A percentile compares a stretch with the other conserved stretches of the same genome.
phyloP scores from a whole-genome alignment of 768 basidiomycete genomes.

The Trametes cinnabarina region DNA sequence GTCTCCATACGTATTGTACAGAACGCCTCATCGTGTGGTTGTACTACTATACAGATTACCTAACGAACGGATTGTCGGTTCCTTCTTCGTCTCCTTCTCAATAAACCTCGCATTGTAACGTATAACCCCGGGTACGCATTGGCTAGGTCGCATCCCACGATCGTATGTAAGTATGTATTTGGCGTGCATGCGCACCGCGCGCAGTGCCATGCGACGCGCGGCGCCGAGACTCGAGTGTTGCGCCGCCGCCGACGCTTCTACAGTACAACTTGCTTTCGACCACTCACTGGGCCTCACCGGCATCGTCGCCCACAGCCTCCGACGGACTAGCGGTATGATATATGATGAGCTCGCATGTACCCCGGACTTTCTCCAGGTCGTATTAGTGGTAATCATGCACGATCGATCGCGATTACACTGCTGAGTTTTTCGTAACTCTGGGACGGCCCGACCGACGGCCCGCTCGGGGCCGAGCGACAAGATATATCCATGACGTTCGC shows the following conservation, averaged over 20 bases:
- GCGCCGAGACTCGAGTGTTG: neutral
- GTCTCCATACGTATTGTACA: slow-evolving; percentile 10
- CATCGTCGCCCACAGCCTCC: too few species aligned
- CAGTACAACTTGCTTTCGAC: neutral
- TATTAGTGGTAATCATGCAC: neutral
- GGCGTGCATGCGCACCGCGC: neutral
- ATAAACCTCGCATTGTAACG: too few species aligned
- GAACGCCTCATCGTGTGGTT: slow-evolving; percentile 5
- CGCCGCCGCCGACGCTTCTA: too few species aligned
- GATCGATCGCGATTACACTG: slow-evolving; percentile 5
- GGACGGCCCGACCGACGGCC: slow-evolving; percentile 7
- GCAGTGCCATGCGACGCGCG: neutral
- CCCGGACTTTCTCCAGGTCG: slow-evolving; percentile 1
- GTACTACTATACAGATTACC: slow-evolving; percentile 13
- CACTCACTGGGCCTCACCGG: too few species aligned
- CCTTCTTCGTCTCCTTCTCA: neutral
- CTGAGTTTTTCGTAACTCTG: neutral
- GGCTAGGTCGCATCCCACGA: too few species aligned
- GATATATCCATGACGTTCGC: neutral
- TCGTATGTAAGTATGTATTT: neutral
- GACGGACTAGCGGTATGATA: too few species aligned
- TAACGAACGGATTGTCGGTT: neutral
- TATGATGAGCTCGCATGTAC: neutral
- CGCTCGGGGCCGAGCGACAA: neutral
- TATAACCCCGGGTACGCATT: too few species aligned